These are phyloP conservation scores for Colletotrichum siamense DNA, from an alignment of 2,329 filamentous ascomycete genomes.

Conservation along the genomic window DNA sequence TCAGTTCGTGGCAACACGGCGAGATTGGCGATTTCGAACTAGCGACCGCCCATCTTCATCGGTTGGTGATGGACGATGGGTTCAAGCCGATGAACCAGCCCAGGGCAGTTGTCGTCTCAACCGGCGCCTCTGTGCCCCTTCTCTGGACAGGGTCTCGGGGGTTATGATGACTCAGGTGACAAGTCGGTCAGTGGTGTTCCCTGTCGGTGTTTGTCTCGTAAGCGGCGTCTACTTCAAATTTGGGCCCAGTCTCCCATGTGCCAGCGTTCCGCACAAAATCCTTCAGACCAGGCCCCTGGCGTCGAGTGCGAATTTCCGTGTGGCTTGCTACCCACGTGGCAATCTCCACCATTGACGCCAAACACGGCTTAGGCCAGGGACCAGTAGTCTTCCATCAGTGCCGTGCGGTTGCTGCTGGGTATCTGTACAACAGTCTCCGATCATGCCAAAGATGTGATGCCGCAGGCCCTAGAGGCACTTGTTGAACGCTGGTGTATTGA, in stretches of 20 bases:
- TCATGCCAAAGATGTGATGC: background rate
- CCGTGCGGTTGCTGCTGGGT: background rate
- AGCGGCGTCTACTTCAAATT: slow-evolving; percentile 3
- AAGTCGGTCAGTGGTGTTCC: background rate
- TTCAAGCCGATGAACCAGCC: background rate
- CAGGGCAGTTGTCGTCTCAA: background rate
- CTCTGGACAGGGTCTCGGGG: background rate
- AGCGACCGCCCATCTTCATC: background rate
- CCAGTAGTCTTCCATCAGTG: background rate
- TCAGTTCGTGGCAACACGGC: background rate
- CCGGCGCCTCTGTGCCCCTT: background rate
- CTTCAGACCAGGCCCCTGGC: slow-evolving; percentile 3
- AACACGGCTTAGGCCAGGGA: background rate
- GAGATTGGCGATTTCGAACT: background rate
- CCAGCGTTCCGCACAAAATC: slow-evolving; percentile 6
- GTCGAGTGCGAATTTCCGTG: background rate
- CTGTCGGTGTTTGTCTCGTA: background rate
- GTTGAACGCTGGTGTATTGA: background rate
- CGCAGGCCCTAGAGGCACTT: background rate
- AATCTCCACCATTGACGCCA: slow-evolving; percentile 6
- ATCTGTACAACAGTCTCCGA: background rate
- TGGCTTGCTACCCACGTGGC: slow-evolving; percentile 21
- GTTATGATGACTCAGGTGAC: background rate
- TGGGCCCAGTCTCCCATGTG: slow-evolving; percentile 14
- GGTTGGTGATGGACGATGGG: background rate